These are phyloP conservation scores for Paraphaeosphaeria minitans DNA, from an alignment of 2,329 filamentous ascomycete species.

Conservation along the genomic window DNA sequence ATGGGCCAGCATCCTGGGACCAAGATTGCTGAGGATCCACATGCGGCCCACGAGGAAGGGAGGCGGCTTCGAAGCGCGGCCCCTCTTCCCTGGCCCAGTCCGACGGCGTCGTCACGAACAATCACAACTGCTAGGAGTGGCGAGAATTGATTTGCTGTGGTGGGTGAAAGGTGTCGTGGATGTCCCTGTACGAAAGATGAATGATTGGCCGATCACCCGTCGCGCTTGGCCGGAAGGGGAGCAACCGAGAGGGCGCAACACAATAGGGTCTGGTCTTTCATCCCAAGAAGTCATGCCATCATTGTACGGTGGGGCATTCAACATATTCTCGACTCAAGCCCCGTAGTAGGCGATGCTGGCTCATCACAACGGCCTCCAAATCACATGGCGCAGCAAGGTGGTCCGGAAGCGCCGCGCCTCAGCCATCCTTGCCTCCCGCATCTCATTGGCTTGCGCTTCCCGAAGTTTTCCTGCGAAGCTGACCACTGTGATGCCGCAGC, in stretches of 20 bases:
- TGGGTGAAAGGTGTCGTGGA: not conserved
- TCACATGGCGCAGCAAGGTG: conserved; percentile 26
- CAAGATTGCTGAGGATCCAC: not conserved
- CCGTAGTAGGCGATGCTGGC: conserved; percentile 15
- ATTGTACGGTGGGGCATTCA: conserved; percentile 1
- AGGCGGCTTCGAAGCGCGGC: conserved; percentile 5
- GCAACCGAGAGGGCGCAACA: not conserved
- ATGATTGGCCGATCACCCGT: conserved; percentile 12
- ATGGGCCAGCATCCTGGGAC: not conserved
- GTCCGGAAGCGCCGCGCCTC: conserved; percentile 25
- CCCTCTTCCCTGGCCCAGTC: conserved; percentile 7
- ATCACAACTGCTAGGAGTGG: conserved; percentile 6
- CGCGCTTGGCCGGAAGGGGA: not conserved
- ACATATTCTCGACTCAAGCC: conserved; percentile 12
- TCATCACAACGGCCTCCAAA: conserved; percentile 32
- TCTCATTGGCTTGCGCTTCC: conserved; percentile 31
- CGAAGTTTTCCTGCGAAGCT: conserved; percentile 30
- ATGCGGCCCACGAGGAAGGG: not conserved
- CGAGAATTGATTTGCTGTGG: conserved; percentile 10
- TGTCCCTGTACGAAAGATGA: not conserved
- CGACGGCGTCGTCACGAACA: conserved; percentile 6
- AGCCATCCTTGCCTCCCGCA: conserved; percentile 26
- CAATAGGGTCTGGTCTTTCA: not conserved
- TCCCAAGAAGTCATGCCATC: conserved; percentile 5
- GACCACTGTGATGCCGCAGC: conserved; percentile 25